phyloP scores from a whole-genome alignment of 2,329 filamentous ascomycete species.

The Fonsecaea pedrosoi region DNA sequence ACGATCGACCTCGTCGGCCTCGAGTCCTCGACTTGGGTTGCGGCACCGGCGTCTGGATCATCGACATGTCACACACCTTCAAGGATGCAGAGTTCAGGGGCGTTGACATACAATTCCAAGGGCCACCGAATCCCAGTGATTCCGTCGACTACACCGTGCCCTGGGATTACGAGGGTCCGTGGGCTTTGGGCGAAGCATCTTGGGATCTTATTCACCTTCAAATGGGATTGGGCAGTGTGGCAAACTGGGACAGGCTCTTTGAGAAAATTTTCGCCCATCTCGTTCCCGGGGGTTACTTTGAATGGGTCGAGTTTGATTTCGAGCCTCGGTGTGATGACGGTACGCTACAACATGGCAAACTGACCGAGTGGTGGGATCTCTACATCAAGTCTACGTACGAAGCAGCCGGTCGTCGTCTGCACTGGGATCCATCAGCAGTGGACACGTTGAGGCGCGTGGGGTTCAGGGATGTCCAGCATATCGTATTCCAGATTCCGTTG shows the following conservation, averaged over 20 bases:
- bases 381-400: slow-evolving; percentile 73
- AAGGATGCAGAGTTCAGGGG: slow-evolving; percentile 65
- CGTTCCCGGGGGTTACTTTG: slow-evolving; percentile 77
- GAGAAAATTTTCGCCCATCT: slow-evolving; percentile 74
- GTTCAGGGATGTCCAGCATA: slow-evolving; percentile 79
- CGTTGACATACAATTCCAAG: slow-evolving; percentile 67
- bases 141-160: slow-evolving; percentile 71
- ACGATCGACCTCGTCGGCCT: slow-evolving; percentile 37
- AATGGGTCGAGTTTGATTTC: slow-evolving; percentile 90
- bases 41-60: slow-evolving; percentile 90
- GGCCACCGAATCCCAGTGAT: slow-evolving; percentile 69
- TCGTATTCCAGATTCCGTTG: slow-evolving; percentile 71
- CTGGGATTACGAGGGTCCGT: slow-evolving; percentile 79
- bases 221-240: slow-evolving; percentile 78
- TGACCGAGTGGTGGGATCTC: slow-evolving; percentile 66
- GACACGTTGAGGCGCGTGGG: slow-evolving; percentile 71
- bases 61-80: slow-evolving; percentile 78
- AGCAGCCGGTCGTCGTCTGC: slow-evolving; percentile 68
- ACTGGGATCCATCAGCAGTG: slow-evolving; percentile 65
- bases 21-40: slow-evolving; percentile 74
- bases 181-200: slow-evolving; percentile 70
- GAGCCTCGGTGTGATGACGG: slow-evolving; percentile 74
- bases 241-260: slow-evolving; percentile 78
- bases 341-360: slow-evolving; percentile 56
- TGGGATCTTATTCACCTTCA: slow-evolving; percentile 87